phyloP scores from a whole-genome alignment of 176 grass and related monocot species.

The Cenchrus americanus region DNA sequence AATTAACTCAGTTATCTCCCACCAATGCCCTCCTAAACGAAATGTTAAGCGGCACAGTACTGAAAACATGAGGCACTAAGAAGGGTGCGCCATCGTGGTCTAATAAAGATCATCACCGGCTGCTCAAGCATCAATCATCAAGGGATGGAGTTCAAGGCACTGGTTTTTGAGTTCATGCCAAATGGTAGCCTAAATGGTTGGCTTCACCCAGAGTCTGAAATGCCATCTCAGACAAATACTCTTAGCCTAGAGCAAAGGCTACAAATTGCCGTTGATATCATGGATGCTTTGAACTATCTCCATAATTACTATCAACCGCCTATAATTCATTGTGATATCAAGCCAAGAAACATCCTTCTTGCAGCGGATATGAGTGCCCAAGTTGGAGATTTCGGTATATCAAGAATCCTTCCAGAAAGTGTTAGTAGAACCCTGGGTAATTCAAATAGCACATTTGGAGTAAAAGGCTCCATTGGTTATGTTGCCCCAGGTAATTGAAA shows the following conservation, averaged over 20 bases:
- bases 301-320: conserved; percentile 29
- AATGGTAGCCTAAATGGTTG: conserved; percentile 36
- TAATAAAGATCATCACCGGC: conserved; percentile 41
- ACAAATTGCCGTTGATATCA: conserved; percentile 14
- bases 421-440: background rate
- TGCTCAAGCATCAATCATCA: conserved; percentile 33
- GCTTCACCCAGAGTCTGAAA: conserved; percentile 33
- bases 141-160: conserved; percentile 49
- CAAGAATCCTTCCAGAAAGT: conserved; percentile 44
- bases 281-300: conserved; percentile 35
- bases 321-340: conserved; percentile 64
- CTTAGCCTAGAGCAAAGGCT: conserved; percentile 29
- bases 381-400: conserved; percentile 54
- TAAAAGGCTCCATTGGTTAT: conserved; percentile 53
- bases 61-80: conserved; percentile 18
- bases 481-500: conserved; percentile 42
- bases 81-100: conserved; percentile 34
- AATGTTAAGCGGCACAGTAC: too few species aligned
- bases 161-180: conserved; percentile 42
- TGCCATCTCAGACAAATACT: background rate
- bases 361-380: conserved; percentile 49
- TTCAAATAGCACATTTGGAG: conserved; percentile 21
- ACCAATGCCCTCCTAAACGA: too few species aligned
- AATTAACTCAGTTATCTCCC: too few species aligned
- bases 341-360: conserved; percentile 63